phyloP scores from a whole-genome alignment of 73 alveolate genomes.

The Tetrahymena malaccensis region DNA sequence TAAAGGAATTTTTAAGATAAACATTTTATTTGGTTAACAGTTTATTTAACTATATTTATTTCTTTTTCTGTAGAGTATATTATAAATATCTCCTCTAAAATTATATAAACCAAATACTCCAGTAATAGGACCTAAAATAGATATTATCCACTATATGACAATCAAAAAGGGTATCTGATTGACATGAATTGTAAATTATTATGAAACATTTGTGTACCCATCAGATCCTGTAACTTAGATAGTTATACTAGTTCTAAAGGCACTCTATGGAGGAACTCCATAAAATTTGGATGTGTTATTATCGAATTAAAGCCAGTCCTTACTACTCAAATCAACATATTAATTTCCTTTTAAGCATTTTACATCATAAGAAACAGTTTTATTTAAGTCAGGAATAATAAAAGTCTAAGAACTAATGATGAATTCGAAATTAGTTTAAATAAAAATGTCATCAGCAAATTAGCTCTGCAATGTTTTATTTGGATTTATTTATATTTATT shows the following conservation, averaged over 20 bases:
- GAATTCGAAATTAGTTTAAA: background rate
- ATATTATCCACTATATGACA: background rate
- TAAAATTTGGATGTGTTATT: background rate
- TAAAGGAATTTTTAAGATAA: background rate
- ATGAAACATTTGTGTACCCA: background rate
- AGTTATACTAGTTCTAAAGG: background rate
- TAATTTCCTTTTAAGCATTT: background rate
- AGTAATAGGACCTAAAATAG: background rate
- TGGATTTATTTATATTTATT: background rate
- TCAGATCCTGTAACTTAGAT: background rate
- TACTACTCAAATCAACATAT: background rate
- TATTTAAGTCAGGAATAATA: background rate
- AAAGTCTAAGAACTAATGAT: background rate
- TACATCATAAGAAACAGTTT: background rate
- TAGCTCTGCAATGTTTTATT: background rate
- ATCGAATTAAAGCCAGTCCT: background rate
- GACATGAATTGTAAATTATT: background rate
- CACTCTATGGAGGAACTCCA: background rate
- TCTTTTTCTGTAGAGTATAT: background rate
- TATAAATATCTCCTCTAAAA: background rate
- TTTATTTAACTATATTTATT: background rate
- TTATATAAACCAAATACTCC: background rate
- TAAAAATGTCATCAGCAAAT: background rate
- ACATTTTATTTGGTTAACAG: background rate
- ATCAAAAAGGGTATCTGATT: background rate